Evolutionary conservation across 805 yeast genomes (phyloP).

Genomic region (Cyberlindnera euphorbiae): DNA sequence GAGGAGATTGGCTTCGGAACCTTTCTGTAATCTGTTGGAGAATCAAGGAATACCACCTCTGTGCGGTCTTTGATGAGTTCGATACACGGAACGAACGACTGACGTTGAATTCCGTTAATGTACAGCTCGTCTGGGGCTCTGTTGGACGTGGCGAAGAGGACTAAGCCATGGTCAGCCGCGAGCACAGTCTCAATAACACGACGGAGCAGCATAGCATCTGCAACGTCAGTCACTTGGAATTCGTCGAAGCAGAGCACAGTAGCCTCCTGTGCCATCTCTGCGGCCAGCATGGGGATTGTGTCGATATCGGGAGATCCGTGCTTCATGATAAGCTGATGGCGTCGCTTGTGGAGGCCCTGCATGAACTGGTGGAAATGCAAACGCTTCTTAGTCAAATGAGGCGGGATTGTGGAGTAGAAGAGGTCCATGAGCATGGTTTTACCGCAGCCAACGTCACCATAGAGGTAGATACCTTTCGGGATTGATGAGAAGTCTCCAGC

Average conservation of each 20-base stretch:
- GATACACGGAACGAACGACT: conserved; percentile 89
- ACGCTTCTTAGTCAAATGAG: conserved; percentile 69
- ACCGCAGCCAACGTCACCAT: conserved; percentile 98
- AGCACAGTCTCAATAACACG: conserved; percentile 64
- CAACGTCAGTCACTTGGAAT: conserved; percentile 97
- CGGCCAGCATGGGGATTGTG: conserved; percentile 78
- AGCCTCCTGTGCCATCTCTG: conserved; percentile 70
- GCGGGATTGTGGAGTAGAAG: conserved; percentile 80
- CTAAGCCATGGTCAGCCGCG: conserved; percentile 73
- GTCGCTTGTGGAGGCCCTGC: conserved; percentile 87
- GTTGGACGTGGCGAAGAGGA: conserved; percentile 89
- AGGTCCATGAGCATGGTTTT: conserved; percentile 98
- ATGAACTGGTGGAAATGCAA: conserved; percentile 96
- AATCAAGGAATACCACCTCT: conserved; percentile 73
- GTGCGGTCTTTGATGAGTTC: conserved; percentile 68
- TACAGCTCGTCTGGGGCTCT: conserved; percentile 93
- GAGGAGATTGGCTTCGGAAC: conserved; percentile 78
- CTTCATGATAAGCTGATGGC: conserved; percentile 64
- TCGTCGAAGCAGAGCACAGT: conserved; percentile 92
- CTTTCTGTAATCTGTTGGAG: conserved; percentile 92
- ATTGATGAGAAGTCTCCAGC: conserved; percentile 31
- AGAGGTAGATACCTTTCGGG: conserved; percentile 84
- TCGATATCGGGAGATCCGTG: conserved; percentile 70
- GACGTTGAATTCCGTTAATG: conserved; percentile 90
- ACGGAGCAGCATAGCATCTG: conserved; percentile 94